Evolutionary conservation across 176 grass and related monocot species (phyloP).

Genomic region (Eragrostis curvula): DNA sequence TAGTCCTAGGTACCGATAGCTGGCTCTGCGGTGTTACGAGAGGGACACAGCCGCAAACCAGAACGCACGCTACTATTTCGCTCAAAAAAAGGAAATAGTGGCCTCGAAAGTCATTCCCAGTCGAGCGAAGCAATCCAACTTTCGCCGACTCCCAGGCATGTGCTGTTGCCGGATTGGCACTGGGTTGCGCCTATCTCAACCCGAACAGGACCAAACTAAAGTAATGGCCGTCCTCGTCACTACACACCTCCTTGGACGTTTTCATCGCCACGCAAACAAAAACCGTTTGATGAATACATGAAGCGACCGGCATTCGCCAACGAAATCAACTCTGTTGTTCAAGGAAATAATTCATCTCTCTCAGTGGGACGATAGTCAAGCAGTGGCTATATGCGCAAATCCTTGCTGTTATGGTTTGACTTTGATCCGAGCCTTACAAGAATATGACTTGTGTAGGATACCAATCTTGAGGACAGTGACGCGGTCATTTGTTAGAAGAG

Average conservation of each 20-base stretch:
- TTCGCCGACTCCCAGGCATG: neutral
- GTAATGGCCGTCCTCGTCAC: neutral
- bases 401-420: too few relatives aligned
- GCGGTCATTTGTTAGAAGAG: neutral
- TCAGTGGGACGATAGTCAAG: too few relatives aligned
- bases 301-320: neutral
- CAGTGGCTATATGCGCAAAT: too few relatives aligned
- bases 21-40: neutral
- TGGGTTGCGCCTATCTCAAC: neutral
- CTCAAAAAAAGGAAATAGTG: neutral
- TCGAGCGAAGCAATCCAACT: neutral
- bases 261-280: neutral
- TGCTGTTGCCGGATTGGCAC: neutral
- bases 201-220: neutral
- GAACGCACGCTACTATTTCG: neutral
- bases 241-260: too few relatives aligned
- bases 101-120: neutral
- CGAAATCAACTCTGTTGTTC: neutral
- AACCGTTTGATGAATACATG: neutral
- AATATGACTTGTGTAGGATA: neutral
- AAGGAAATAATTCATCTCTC: too few relatives aligned
- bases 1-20: neutral
- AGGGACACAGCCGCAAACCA: too few relatives aligned
- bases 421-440: too few relatives aligned
- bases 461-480: constrained; percentile 19